Percentiles rank a stretch among this genome's conserved stretches.
phyloP scores from a whole-genome alignment of 225 moss, liverwort and hornwort species.

The Asterella californica region DNA sequence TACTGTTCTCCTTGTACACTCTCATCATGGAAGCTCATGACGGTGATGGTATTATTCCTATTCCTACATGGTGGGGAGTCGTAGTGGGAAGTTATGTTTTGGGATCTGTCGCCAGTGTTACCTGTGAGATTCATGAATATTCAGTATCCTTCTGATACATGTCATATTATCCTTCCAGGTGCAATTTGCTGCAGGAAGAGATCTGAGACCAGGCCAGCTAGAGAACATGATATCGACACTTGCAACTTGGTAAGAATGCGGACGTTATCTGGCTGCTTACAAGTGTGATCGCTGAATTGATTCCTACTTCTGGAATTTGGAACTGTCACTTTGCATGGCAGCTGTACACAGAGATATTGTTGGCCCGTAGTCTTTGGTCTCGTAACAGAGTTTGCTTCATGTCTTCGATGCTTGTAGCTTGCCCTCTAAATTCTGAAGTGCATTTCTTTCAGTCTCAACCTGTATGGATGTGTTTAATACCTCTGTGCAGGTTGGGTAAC shows the following conservation, averaged over 20 bases:
- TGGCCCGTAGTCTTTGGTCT: too few relatives aligned
- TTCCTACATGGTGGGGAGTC: not conserved
- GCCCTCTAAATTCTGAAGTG: not conserved
- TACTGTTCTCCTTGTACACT: not conserved
- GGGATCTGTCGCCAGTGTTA: not conserved
- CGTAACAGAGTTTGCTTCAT: too few relatives aligned
- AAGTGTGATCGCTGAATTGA: too few relatives aligned
- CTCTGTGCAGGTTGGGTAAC: conserved; percentile 62
- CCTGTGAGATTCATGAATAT: not conserved
- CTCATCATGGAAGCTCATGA: not conserved
- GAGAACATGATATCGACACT: conserved; percentile 83
- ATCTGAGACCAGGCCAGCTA: conserved; percentile 88
- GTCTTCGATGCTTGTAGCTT: not conserved
- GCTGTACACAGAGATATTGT: too few relatives aligned
- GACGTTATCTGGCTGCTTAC: not conserved
- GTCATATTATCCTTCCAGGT: conserved; percentile 41
- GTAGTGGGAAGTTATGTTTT: not conserved
- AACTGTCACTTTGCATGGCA: too few relatives aligned
- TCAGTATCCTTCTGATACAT: not conserved
- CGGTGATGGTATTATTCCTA: not conserved
- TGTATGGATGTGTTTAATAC: not conserved
- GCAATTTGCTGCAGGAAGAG: conserved; percentile 92
- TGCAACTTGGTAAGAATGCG: conserved; percentile 52
- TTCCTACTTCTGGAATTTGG: too few relatives aligned
- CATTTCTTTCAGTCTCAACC: not conserved